Base-by-base conservation (phyloP, 1,284 basidiomycete species). In the Pseudozyma hubeiensis region DNA sequence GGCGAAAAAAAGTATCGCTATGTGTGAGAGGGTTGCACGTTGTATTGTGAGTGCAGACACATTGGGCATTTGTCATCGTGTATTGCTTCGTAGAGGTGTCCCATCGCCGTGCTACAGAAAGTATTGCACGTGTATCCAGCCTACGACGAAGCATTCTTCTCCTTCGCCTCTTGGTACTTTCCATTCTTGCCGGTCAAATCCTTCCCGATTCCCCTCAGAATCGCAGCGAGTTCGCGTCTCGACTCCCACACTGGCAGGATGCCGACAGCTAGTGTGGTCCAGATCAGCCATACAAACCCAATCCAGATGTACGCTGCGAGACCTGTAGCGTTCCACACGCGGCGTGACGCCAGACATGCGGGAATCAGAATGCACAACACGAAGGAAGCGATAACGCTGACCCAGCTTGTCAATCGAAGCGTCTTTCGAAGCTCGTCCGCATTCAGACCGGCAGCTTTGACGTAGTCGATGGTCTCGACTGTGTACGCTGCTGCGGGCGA, bases 171-270 rank as follows among this genome's bases (percentile, higher is more conserved):
- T 13, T 33, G 10, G 16, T 35, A 47, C 60, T 68, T 68, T 40
- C 60, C 66, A 24, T 63, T 60, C 48, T 60, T 59, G 4, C 77
- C 74, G 5, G 64, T 58, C 11, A 81, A 10, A 39, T 81, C 80
- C 51, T 62, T 64, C 63, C 89, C 75, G 44, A 93, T 86, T 5
- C 92, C 92, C 49, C 82, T 84, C 13, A 78, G 45, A 53, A 94
- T 91, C 79, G 88, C 85, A 5, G 34, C 48, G 33, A 95, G 80
- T 1, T 91, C 91, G 5, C 81, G 86, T 47, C 92, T 87, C 66
- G 91, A 93, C 87, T 97, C 94, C 85, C 88, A 94, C 4, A 94
- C 85, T 17, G 93, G 93, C 80, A 92, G 92, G n/a, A 94, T 49
- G 11, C 94, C 91, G 30, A 94, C 91, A 16, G 89, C 87, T 5